Percentiles rank a stretch among this genome's conserved stretches.
These are phyloP conservation scores for Aspergillus sp. DNA, from an alignment of 2,329 filamentous ascomycete species.

Conservation along the genomic window DNA sequence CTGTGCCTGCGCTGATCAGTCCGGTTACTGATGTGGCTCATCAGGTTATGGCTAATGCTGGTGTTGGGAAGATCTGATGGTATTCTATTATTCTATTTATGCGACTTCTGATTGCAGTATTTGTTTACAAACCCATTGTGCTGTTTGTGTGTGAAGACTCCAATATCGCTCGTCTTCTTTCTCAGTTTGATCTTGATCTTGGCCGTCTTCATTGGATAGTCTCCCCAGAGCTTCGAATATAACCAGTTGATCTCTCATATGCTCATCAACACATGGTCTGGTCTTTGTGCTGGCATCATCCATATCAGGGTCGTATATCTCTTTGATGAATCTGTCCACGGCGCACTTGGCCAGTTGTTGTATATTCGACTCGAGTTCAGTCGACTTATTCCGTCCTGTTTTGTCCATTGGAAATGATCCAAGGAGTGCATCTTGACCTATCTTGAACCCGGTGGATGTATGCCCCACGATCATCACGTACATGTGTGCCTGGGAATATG, in stretches of 20 bases:
- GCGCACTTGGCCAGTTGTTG: constrained; percentile 22
- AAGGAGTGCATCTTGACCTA: constrained; percentile 51
- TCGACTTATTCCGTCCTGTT: neutral
- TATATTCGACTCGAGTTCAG: neutral
- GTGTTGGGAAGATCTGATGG: no score
- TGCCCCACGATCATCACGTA: constrained; percentile 55
- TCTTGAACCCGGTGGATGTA: constrained; percentile 41
- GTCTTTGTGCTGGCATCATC: constrained; percentile 4
- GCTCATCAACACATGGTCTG: constrained; percentile 48
- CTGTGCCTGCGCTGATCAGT: no score
- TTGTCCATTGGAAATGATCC: neutral
- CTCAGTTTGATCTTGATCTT: constrained; percentile 7
- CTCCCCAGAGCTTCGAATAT: constrained; percentile 54
- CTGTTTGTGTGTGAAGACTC: constrained; percentile 41
- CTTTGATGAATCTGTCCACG: constrained; percentile 39
- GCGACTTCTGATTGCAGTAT: constrained; percentile 1
- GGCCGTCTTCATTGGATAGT: constrained; percentile 10
- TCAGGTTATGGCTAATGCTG: no score
- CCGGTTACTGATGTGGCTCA: no score
- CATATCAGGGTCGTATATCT: constrained; percentile 37
- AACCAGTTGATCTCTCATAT: constrained; percentile 55
- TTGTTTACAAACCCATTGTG: constrained; percentile 37
- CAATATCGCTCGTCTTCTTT: constrained; percentile 27
- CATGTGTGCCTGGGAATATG: constrained; percentile 39
- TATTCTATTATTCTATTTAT: no score